Percentiles rank a stretch among this genome's conserved stretches.
Conservation (phyloP, 306 rosid species). For the Dryas drummondii region DNA sequence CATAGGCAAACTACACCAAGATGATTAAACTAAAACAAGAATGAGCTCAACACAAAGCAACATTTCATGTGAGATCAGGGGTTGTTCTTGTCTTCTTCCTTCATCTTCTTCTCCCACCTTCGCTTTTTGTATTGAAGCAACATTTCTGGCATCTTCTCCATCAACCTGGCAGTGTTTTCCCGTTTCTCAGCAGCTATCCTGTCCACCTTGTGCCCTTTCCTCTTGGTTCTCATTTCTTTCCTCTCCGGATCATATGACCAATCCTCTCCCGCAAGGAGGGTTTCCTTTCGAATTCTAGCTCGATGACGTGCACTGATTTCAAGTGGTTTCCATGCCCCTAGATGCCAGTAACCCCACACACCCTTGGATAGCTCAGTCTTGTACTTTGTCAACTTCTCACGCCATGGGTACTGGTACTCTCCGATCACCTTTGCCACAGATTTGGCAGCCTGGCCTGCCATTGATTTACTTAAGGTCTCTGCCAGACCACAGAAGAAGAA, state of each 20-base stretch:
- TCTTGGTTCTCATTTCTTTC: slow-evolving; percentile 79
- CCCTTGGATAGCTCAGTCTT: slow-evolving; percentile 75
- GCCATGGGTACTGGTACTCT: slow-evolving; percentile 76
- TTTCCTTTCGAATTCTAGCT: slow-evolving; percentile 73
- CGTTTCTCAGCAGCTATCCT: slow-evolving; percentile 76
- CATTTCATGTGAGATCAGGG: slow-evolving; percentile 12
- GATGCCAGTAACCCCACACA: slow-evolving; percentile 84
- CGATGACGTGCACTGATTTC: slow-evolving; percentile 69
- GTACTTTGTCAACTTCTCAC: slow-evolving; percentile 60
- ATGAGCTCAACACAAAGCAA: not conserved
- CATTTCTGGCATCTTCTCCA: slow-evolving; percentile 88
- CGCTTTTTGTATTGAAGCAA: slow-evolving; percentile 77
- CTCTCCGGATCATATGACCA: slow-evolving; percentile 77
- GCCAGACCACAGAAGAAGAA: slow-evolving; percentile 23
- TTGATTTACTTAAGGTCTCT: slow-evolving; percentile 24
- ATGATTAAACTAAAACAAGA: not conserved
- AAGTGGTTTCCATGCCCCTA: slow-evolving; percentile 91
- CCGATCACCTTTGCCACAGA: slow-evolving; percentile 52
- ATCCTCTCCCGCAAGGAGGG: slow-evolving; percentile 71
- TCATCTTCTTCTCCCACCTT: slow-evolving; percentile 91
- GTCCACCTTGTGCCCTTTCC: slow-evolving; percentile 87
- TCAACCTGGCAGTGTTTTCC: slow-evolving; percentile 71
- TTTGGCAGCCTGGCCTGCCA: slow-evolving; percentile 70
- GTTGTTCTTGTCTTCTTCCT: slow-evolving; percentile 82
- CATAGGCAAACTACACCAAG: not conserved